These are phyloP conservation scores for Claviceps pusilla DNA, from an alignment of 2,329 filamentous ascomycete species.

Conservation along the genomic window DNA sequence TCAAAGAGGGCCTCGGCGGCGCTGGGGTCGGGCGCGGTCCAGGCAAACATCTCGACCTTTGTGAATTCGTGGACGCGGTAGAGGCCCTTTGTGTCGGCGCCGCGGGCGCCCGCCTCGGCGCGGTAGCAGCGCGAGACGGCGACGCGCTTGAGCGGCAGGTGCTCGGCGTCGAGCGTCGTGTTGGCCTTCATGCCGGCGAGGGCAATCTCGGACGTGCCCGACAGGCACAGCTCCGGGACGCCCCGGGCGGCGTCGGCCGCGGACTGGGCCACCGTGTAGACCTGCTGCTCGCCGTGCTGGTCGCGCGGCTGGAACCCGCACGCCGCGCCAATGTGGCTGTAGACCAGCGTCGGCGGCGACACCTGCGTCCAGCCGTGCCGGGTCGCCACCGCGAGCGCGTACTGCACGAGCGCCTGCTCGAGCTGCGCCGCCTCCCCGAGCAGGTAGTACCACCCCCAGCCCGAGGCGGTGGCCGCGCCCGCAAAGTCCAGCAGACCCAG, in stretches of 20 bases:
- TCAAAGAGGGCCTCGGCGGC: conserved; percentile 50
- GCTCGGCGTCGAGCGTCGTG: conserved; percentile 44
- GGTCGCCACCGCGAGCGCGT: conserved; percentile 60
- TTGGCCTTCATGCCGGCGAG: conserved; percentile 82
- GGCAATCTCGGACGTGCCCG: conserved; percentile 88
- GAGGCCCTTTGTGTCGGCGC: conserved; percentile 80
- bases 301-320: conserved; percentile 94
- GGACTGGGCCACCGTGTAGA: conserved; percentile 63
- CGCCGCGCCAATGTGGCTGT: conserved; percentile 75
- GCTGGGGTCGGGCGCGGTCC: conserved; percentile 49
- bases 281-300: conserved; percentile 77
- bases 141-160: conserved; percentile 65
- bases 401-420: conserved; percentile 87
- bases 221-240: conserved; percentile 58
- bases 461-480: conserved; percentile 63
- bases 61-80: conserved; percentile 98
- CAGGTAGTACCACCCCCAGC: conserved; percentile 97
- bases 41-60: conserved; percentile 95
- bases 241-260: conserved; percentile 43
- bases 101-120: conserved; percentile 82
- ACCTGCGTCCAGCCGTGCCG: conserved; percentile 65
- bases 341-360: conserved; percentile 78
- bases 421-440: conserved; percentile 80
- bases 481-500: conserved; percentile 87
- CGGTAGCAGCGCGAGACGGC: conserved; percentile 88